Evolutionary conservation across 2,329 filamentous ascomycete species (phyloP).

Genomic region (Ascochyta viciae-villosae): DNA sequence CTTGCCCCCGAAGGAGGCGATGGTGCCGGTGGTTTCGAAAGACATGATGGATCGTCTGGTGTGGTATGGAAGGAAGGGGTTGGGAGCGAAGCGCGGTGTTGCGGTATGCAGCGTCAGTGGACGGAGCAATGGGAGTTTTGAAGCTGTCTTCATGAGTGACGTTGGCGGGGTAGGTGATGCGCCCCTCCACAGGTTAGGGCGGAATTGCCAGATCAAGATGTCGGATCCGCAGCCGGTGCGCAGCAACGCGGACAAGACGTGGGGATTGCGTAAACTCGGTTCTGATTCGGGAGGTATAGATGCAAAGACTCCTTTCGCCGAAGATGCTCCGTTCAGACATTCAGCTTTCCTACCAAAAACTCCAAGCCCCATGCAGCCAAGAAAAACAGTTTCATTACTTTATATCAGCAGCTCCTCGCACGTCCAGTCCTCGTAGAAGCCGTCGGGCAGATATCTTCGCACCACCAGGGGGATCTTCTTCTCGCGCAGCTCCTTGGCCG

Average conservation of each 20-base stretch:
- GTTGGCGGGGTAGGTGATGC: constrained; percentile 27
- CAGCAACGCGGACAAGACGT: constrained; percentile 29
- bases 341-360: constrained; percentile 39
- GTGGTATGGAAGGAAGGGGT: constrained; percentile 21
- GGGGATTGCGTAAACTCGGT: constrained; percentile 40
- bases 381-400: constrained; percentile 14
- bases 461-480: constrained; percentile 99
- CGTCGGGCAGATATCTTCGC: constrained; percentile 93
- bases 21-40: constrained; percentile 88
- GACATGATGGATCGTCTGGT: constrained; percentile 56
- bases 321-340: constrained; percentile 34
- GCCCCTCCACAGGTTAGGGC: constrained; percentile 13
- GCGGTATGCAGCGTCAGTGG: constrained; percentile 11
- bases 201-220: constrained; percentile 16
- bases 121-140: constrained; percentile 32
- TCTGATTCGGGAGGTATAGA: constrained; percentile 44
- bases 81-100: constrained; percentile 4
- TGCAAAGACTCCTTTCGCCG: constrained; percentile 44
- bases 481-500: constrained; percentile 94
- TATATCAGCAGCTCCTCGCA: constrained; percentile 83
- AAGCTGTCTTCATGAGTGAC: constrained; percentile 34
- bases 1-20: constrained; percentile 91
- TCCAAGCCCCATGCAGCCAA: constrained; percentile 46
- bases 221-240: constrained; percentile 43
- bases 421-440: constrained; percentile 99